phyloP scores from a whole-genome alignment of 2,329 filamentous ascomycete genomes.

The Beauveria medogensis region DNA sequence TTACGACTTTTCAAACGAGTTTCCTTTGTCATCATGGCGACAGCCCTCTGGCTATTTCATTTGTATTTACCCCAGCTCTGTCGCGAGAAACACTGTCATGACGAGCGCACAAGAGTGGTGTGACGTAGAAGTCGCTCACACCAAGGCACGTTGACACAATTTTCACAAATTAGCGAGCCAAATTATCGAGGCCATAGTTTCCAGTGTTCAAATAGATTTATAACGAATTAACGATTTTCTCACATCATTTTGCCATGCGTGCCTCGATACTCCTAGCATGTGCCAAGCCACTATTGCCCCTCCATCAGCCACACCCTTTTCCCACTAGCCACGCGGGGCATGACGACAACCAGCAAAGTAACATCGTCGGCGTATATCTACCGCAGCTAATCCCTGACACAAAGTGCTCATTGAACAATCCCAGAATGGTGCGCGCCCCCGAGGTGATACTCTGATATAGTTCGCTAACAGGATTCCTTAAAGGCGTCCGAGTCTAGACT shows the following conservation, averaged over 20 bases:
- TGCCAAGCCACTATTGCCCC: background rate
- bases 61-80: background rate
- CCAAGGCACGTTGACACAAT: background rate
- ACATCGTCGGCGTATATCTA: background rate
- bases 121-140: background rate
- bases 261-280: background rate
- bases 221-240: background rate
- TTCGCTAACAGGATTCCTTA: background rate
- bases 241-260: background rate
- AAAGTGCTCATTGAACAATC: background rate
- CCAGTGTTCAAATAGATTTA: background rate
- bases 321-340: conserved; percentile 10
- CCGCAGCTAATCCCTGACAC: background rate
- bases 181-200: background rate
- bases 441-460: background rate
- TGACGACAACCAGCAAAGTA: conserved; percentile 7
- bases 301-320: conserved; percentile 6
- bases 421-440: background rate
- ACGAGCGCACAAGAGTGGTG: background rate
- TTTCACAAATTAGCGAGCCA: background rate
- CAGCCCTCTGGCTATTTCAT: background rate
- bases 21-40: conserved; percentile 1
- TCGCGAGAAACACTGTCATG: background rate
- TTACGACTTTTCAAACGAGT: conserved; percentile 1
- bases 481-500: conserved; percentile 70